phyloP scores from a whole-genome alignment of 208 protist species.

The Balamuthia mandrillaris region DNA sequence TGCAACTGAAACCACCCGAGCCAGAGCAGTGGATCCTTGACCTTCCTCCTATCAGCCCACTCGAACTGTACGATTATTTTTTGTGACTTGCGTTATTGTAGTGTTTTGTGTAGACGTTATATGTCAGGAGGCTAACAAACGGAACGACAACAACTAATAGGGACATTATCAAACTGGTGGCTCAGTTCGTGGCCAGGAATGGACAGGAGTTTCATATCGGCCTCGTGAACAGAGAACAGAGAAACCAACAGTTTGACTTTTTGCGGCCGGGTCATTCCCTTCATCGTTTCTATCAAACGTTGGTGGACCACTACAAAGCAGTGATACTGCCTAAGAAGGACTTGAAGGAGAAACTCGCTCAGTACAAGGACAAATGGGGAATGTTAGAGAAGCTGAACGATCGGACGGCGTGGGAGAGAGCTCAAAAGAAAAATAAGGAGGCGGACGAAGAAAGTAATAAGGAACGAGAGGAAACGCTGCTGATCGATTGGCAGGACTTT shows the following conservation, averaged over 20 bases:
- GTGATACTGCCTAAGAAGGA: conserved; percentile 43
- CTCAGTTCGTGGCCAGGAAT: conserved; percentile 64
- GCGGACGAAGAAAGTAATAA: conserved; percentile 43
- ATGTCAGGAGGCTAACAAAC: background rate
- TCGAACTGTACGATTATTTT: conserved; percentile 50
- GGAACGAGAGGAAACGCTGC: conserved; percentile 11
- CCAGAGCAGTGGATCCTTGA: conserved; percentile 52
- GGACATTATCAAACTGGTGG: conserved; percentile 64
- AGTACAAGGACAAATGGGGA: conserved; percentile 28
- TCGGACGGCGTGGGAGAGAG: conserved; percentile 53
- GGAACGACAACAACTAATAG: background rate
- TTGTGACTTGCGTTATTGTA: background rate
- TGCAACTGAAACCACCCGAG: conserved; percentile 28
- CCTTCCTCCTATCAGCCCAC: conserved; percentile 36
- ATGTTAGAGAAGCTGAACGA: conserved; percentile 48
- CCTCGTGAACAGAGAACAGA: conserved; percentile 42
- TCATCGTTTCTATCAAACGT: conserved; percentile 44
- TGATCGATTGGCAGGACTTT: conserved; percentile 68
- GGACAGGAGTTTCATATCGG: conserved; percentile 49
- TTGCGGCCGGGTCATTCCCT: conserved; percentile 49
- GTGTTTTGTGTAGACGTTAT: background rate
- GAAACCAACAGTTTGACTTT: conserved; percentile 66
- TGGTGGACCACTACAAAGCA: conserved; percentile 49
- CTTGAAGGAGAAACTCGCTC: background rate
- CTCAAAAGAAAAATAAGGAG: conserved; percentile 38